Percentiles rank a stretch among this genome's conserved stretches.
Conservation (phyloP, 176 grass and related monocot species). For the Paspalum vaginatum region DNA sequence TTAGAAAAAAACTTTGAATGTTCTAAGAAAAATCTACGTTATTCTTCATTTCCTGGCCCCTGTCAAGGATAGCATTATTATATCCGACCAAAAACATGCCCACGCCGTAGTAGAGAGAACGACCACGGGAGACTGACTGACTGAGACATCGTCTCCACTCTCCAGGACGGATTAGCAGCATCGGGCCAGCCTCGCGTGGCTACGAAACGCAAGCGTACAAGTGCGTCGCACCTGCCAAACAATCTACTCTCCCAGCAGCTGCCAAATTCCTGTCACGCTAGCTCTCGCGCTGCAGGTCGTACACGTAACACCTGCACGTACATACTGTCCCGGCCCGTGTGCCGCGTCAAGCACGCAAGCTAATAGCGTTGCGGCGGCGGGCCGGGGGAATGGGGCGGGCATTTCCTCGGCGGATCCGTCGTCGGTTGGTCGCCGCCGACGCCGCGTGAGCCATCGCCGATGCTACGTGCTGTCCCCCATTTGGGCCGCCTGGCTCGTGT, state of each 20-base stretch:
- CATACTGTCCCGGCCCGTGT: neutral
- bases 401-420: neutral
- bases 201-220: neutral
- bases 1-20: too few species aligned
- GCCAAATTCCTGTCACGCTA: neutral
- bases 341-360: conserved; percentile 40
- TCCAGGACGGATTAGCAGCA: neutral
- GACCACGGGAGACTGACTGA: too few species aligned
- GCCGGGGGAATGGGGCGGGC: neutral
- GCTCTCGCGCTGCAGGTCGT: neutral
- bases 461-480: neutral
- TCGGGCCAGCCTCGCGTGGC: neutral
- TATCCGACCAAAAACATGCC: neutral
- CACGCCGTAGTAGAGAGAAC: neutral
- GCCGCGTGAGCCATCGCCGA: neutral
- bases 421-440: neutral
- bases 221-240: neutral
- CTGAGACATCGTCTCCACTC: neutral
- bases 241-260: neutral
- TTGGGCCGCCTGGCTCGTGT: neutral
- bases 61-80: neutral
- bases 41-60: too few species aligned
- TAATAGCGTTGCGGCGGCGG: neutral
- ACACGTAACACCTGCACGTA: conserved; percentile 2
- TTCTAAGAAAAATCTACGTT: too few species aligned